phyloP scores from a whole-genome alignment of 2,329 filamentous ascomycete genomes.

The Lecanicillium sp. region DNA sequence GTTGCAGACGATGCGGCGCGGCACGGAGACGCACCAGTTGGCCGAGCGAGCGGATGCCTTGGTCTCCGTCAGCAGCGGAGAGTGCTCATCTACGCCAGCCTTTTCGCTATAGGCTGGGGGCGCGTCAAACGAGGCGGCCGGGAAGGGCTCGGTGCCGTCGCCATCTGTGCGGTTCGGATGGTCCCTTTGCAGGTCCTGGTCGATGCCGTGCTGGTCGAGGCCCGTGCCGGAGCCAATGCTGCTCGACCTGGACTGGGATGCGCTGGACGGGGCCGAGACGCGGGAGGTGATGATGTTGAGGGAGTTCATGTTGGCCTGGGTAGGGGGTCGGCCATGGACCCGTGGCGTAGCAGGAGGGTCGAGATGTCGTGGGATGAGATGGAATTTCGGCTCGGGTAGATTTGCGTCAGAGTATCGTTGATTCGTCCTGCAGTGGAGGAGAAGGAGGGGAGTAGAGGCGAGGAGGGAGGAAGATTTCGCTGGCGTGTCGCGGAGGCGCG shows the following conservation, averaged over 20 bases:
- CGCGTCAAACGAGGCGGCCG: constrained; percentile 28
- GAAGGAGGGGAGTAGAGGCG: no score
- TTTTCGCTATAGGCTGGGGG: constrained; percentile 30
- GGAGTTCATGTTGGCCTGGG: constrained; percentile 76
- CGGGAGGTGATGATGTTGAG: constrained; percentile 87
- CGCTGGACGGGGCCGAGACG: constrained; percentile 57
- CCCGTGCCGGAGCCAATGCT: constrained; percentile 49
- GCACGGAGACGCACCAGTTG: constrained; percentile 48
- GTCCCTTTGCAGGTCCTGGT: constrained; percentile 26
- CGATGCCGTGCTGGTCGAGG: constrained; percentile 35
- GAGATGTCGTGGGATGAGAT: no score
- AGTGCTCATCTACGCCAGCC: constrained; percentile 49
- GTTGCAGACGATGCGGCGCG: constrained; percentile 62
- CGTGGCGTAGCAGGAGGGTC: constrained; percentile 5
- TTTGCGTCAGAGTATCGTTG: no score
- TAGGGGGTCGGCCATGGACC: constrained; percentile 46
- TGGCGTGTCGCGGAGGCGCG: constrained; percentile 8
- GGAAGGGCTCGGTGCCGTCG: constrained; percentile 24
- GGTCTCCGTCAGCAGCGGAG: constrained; percentile 45
- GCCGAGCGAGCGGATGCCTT: constrained; percentile 29
- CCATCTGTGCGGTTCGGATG: constrained; percentile 24
- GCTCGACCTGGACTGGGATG: constrained; percentile 51
- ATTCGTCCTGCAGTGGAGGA: no score
- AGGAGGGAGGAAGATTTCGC: neutral
- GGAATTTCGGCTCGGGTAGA: no score